Conservation (phyloP, 2,329 filamentous ascomycete species). For the Sporothrix euskadiensis region DNA sequence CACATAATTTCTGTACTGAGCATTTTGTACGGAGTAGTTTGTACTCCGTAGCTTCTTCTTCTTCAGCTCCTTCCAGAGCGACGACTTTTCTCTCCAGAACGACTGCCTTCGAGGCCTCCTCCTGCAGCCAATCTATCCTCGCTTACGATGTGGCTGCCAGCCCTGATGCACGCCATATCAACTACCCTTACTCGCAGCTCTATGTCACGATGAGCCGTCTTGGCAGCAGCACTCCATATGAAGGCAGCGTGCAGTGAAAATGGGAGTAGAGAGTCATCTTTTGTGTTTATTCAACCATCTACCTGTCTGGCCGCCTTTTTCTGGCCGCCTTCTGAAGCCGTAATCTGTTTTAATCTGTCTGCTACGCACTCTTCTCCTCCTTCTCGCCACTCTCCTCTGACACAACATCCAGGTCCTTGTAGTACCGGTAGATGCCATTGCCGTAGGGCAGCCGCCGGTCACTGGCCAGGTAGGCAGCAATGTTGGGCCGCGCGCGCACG, state of each 20-base stretch:
- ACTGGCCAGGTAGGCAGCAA: conserved; percentile 70
- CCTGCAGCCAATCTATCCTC: not conserved
- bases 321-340: not conserved
- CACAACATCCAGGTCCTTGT: conserved; percentile 67
- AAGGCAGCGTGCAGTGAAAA: not conserved
- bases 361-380: not conserved
- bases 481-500: conserved; percentile 61
- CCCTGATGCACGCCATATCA: not conserved
- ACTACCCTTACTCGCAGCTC: not conserved
- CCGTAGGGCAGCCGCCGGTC: conserved; percentile 62
- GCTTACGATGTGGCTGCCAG: not conserved
- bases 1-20: no score
- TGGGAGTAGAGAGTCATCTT: not conserved
- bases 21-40: not conserved
- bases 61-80: not conserved
- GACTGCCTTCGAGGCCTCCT: conserved; percentile 50
- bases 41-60: not conserved
- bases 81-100: not conserved
- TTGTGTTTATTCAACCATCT: not conserved
- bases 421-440: conserved; percentile 69
- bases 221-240: not conserved
- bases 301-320: not conserved
- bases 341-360: not conserved
- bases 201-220: not conserved
- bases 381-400: conserved; percentile 28